Conservation (phyloP, 2,329 filamentous ascomycete species). For the Rhynchosporium agropyri region DNA sequence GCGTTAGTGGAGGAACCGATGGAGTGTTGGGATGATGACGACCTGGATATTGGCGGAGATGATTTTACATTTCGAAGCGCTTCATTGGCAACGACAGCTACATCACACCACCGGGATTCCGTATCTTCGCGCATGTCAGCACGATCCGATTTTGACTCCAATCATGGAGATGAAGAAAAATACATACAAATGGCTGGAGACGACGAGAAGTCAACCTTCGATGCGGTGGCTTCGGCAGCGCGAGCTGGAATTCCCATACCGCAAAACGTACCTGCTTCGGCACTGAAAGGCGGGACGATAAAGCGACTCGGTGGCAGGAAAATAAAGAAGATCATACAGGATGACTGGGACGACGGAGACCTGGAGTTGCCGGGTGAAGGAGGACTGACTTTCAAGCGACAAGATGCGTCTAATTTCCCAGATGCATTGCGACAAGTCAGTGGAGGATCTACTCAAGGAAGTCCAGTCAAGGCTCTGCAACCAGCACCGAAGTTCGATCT, state of each 20-base stretch:
- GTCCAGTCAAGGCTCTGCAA: slow-evolving; percentile 52
- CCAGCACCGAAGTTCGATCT: slow-evolving; percentile 40
- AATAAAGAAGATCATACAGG: slow-evolving; percentile 71
- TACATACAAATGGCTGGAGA: slow-evolving; percentile 83
- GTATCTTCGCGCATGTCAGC: slow-evolving; percentile 81
- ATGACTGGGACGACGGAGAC: slow-evolving; percentile 81
- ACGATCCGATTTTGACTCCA: slow-evolving; percentile 78
- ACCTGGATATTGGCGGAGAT: slow-evolving; percentile 71
- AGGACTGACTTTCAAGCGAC: slow-evolving; percentile 64
- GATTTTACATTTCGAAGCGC: slow-evolving; percentile 61
- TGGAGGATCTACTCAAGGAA: slow-evolving; percentile 52
- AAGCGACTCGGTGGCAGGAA: slow-evolving; percentile 81
- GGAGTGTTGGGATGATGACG: slow-evolving; percentile 80
- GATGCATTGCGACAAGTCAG: slow-evolving; percentile 67
- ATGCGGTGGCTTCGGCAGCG: slow-evolving; percentile 85
- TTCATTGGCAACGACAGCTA: slow-evolving; percentile 47
- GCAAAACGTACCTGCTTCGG: slow-evolving; percentile 81
- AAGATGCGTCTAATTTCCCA: slow-evolving; percentile 63
- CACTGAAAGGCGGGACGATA: slow-evolving; percentile 88
- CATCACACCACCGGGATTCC: slow-evolving; percentile 67
- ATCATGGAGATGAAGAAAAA: slow-evolving; percentile 81
- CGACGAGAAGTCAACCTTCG: slow-evolving; percentile 79
- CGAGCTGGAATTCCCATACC: slow-evolving; percentile 91
- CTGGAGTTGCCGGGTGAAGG: slow-evolving; percentile 67
- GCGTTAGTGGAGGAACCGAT: slow-evolving; percentile 58